Evolutionary conservation across 345 rosid genomes (phyloP).

Genomic region (Triadica sebifera): DNA sequence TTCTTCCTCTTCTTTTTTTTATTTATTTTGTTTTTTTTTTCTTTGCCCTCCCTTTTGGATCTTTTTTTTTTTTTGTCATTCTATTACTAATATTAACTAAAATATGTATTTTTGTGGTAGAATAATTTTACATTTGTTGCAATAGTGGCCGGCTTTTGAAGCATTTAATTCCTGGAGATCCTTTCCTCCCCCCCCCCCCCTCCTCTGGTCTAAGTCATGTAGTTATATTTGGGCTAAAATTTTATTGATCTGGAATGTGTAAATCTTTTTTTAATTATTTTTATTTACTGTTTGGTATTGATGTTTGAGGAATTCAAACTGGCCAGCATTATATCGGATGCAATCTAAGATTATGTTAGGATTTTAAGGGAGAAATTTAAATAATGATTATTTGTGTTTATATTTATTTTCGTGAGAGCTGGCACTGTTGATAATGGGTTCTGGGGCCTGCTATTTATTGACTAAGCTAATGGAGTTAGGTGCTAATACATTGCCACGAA

Average conservation of each 20-base stretch:
- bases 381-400: background rate
- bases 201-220: background rate
- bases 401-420: background rate
- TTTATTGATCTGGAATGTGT: slow-evolving; percentile 4
- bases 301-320: background rate
- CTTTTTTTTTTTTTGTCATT: too few species aligned
- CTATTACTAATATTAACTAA: background rate
- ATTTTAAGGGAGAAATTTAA: background rate
- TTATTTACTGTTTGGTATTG: background rate
- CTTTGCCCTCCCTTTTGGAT: background rate
- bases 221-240: background rate
- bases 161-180: background rate
- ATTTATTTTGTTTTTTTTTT: too few species aligned
- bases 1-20: too few species aligned
- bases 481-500: slow-evolving; percentile 1
- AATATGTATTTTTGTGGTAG: background rate
- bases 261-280: background rate
- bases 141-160: background rate
- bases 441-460: slow-evolving; percentile 3
- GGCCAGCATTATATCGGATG: background rate
- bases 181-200: background rate
- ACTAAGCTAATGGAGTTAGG: slow-evolving; percentile 2
- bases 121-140: background rate
- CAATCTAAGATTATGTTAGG: background rate
- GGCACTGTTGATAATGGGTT: background rate